Conservation (phyloP, 768 basidiomycete species). For the Lyophyllum atratum region DNA sequence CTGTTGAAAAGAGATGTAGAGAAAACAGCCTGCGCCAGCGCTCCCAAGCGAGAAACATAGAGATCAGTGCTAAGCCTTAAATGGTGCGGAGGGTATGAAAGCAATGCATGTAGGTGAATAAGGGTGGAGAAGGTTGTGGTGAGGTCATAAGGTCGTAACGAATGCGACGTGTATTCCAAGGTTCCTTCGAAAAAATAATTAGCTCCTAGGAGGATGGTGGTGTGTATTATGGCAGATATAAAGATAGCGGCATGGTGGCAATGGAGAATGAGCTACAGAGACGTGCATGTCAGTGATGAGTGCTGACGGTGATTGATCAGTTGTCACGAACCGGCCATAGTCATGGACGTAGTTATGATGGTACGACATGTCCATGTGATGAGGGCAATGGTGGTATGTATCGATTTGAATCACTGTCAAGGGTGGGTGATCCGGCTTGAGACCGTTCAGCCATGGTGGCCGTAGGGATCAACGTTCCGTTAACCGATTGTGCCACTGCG, state of each 20-base stretch:
- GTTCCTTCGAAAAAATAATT: background rate
- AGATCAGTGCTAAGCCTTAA: background rate
- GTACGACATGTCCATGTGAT: constrained; percentile 13
- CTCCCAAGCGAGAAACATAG: constrained; percentile 1
- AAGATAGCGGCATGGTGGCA: constrained; percentile 4
- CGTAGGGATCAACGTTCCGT: constrained; percentile 44
- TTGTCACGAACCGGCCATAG: constrained; percentile 5
- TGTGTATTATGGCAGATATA: constrained; percentile 9
- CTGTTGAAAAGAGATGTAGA: background rate
- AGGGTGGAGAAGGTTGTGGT: background rate
- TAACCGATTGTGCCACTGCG: constrained; percentile 42
- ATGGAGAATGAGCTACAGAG: background rate
- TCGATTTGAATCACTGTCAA: constrained; percentile 34
- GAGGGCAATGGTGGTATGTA: constrained; percentile 23
- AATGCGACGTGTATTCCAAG: background rate
- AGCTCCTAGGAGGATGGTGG: background rate
- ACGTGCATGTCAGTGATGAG: background rate
- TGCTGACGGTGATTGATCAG: background rate
- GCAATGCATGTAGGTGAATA: background rate
- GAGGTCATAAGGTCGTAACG: constrained; percentile 13
- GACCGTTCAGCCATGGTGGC: constrained; percentile 52
- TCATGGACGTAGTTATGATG: constrained; percentile 1
- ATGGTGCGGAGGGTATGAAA: background rate
- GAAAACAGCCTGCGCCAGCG: constrained; percentile 7
- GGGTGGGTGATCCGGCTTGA: constrained; percentile 43